These are phyloP conservation scores for Cladosporium cucumerinum DNA, from an alignment of 2,329 filamentous ascomycete genomes.

Conservation along the genomic window DNA sequence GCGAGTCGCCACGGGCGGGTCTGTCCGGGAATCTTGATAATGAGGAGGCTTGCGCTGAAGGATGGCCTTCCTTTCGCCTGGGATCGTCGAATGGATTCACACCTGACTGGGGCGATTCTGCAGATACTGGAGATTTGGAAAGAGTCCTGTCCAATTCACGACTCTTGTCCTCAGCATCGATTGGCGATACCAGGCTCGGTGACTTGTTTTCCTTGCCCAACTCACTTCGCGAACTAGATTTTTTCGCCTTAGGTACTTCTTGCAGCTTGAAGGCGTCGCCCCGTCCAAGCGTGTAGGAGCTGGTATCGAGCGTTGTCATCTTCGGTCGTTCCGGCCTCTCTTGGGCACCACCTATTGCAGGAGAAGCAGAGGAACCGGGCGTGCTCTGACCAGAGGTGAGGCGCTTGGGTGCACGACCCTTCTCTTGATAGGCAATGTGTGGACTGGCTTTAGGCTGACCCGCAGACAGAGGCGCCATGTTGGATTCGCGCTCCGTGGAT, in stretches of 20 bases:
- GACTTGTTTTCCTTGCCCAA: conserved; percentile 45
- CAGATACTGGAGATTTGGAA: conserved; percentile 38
- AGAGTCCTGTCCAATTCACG: conserved; percentile 32
- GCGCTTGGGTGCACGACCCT: conserved; percentile 55
- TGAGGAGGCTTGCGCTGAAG: conserved; percentile 31
- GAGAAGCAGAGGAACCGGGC: conserved; percentile 22
- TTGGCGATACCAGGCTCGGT: conserved; percentile 41
- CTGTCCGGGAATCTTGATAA: conserved; percentile 41
- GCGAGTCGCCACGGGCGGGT: conserved; percentile 60
- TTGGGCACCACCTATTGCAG: conserved; percentile 23
- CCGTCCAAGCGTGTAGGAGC: conserved; percentile 26
- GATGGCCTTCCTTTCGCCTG: conserved; percentile 31
- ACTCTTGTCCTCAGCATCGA: conserved; percentile 28
- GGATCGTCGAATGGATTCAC: conserved; percentile 40
- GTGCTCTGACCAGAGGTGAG: conserved; percentile 23
- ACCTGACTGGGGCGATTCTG: conserved; percentile 37
- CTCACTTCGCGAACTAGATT: conserved; percentile 46
- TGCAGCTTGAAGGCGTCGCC: conserved; percentile 66
- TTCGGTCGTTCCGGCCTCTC: conserved; percentile 40
- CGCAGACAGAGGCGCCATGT: conserved; percentile 19
- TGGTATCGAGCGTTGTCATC: conserved; percentile 28
- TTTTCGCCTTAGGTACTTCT: conserved; percentile 68
- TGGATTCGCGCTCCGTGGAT: conserved; percentile 43
- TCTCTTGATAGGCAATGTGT: conserved; percentile 91
- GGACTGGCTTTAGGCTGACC: conserved; percentile 57